These are phyloP conservation scores for Caryopteris hybrid DNA, from an alignment of 305 asterid genomes.

Conservation along the genomic window DNA sequence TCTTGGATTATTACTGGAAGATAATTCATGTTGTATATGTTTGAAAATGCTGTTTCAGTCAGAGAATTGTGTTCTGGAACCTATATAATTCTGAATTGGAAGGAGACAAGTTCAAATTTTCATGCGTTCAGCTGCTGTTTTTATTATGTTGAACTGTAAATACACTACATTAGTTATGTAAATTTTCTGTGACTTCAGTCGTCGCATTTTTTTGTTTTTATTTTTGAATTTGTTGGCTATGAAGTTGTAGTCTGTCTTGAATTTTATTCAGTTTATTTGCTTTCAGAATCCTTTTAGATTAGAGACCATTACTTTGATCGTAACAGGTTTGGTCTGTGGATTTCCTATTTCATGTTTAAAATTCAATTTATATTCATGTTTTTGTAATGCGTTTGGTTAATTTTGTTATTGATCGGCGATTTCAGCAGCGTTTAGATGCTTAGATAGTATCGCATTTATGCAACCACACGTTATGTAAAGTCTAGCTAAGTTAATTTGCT, in stretches of 20 bases:
- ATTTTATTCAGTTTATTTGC: not conserved
- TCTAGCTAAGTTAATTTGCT: too few species aligned
- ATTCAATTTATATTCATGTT: not conserved
- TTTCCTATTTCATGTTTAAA: constrained; percentile 7
- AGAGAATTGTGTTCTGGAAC: not conserved
- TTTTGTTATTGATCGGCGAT: too few species aligned
- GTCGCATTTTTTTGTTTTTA: not conserved
- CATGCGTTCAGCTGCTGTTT: not conserved
- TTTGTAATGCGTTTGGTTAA: not conserved
- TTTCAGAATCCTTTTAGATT: not conserved
- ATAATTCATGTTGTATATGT: not conserved
- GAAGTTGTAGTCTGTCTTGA: not conserved
- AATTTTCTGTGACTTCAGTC: not conserved
- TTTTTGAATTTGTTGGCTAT: too few species aligned
- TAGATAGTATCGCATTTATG: too few species aligned
- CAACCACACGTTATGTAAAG: too few species aligned
- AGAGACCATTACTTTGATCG: not conserved
- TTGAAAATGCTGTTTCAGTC: not conserved
- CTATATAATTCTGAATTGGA: not conserved
- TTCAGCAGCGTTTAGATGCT: too few species aligned
- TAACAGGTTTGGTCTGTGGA: not conserved
- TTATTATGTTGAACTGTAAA: not conserved
- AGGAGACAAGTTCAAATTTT: not conserved
- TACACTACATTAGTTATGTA: constrained; percentile 2
- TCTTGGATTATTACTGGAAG: not conserved